Evolutionary conservation across 345 rosid species (phyloP).

Genomic region (Dipteronia dyeriana): DNA sequence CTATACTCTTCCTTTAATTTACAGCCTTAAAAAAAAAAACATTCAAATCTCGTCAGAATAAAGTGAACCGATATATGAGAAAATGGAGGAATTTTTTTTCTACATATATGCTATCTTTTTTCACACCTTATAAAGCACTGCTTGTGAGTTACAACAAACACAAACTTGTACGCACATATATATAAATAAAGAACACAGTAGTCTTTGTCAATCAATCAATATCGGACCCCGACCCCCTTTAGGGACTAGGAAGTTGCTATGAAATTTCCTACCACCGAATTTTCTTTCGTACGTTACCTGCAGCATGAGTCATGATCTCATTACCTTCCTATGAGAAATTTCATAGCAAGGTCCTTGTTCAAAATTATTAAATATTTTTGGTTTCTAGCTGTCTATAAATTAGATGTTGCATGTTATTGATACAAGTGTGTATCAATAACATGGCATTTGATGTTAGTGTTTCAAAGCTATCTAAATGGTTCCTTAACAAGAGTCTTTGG

Average conservation of each 20-base stretch:
- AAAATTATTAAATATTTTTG: no score
- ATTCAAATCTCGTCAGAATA: neutral
- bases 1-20: neutral
- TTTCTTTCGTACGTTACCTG: neutral
- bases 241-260: slow-evolving; percentile 42
- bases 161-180: neutral
- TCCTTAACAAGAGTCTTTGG: slow-evolving; percentile 31
- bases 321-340: slow-evolving; percentile 3
- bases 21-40: neutral
- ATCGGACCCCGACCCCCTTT: slow-evolving; percentile 10
- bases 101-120: neutral
- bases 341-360: slow-evolving; percentile 16
- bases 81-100: neutral
- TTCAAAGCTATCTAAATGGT: slow-evolving; percentile 37
- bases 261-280: slow-evolving; percentile 27
- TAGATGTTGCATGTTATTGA: slow-evolving; percentile 1
- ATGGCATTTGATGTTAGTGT: slow-evolving; percentile 27
- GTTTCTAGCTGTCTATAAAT: neutral
- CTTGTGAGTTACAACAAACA: neutral
- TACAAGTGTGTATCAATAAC: neutral
- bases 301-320: neutral
- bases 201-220: neutral
- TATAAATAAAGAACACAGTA: neutral
- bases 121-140: neutral
- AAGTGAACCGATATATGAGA: neutral